Evolutionary conservation across 2,329 filamentous ascomycete species (phyloP), one percentile per base, ranked within the genome.

Genomic region (Aspergillus vadensis): DNA sequence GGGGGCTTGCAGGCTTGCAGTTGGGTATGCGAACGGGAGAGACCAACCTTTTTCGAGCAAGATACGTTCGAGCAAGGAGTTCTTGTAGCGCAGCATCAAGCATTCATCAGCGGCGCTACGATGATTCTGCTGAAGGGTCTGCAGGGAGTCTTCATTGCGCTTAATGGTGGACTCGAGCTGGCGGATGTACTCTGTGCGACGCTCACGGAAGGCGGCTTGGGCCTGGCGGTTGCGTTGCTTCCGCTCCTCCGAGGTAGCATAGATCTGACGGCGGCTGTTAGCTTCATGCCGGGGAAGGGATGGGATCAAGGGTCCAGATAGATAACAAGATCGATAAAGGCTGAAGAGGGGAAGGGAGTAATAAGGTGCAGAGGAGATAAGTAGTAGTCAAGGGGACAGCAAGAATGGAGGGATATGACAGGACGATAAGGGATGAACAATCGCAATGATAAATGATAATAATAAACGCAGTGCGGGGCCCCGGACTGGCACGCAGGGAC

Each of bases 121-220:
- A 74, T 98, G 95, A 67, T 92, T 96, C 72, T 94, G 91, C 79
- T 98, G 95, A 62, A 99, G 84, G 72, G 88, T 96, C 70, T 96
- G 91, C 59, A 98, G 83, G 70, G 92, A 94, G 71, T 96, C 92
- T 79, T 99, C 95, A 83, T 98, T 94, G 69, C 95, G 91, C 73
- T 95, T 94, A 78, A 99, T 98, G 58, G 93, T 96, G 70, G 94
- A 92, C 80, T 99, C 95, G 25, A 99, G 86, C 78, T 99, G 95
- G 81, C 98, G 98, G 81, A 99, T 99, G 78, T 99, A 99, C 82
- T 99, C 95, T 58, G 94, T 98, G 61, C 95, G 89, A 67, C 95
- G 90, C 80, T 99, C 95, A 69, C 95, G 89, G 73, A 99, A 99
- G 60, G 95, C 95, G 58, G 95, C 95, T 80, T 99, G 95, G 51